Evolutionary conservation across 2,329 filamentous ascomycete species (phyloP).

Genomic region (Fusarium brevicatenulatum): DNA sequence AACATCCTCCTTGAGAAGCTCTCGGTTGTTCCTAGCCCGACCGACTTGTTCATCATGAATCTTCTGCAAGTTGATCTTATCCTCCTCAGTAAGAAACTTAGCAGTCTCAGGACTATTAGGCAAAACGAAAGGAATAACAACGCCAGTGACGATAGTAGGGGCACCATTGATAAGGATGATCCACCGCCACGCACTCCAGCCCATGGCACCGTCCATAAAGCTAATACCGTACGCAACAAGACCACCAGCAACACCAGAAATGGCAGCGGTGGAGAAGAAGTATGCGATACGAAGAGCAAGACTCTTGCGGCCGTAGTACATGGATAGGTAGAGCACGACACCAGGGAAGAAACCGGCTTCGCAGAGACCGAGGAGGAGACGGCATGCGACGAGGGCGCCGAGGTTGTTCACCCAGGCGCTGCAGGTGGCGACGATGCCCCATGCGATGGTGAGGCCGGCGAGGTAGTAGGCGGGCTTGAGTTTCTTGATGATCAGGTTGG

Average conservation of each 20-base stretch:
- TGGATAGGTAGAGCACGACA: conserved; percentile 64
- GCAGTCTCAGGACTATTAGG: conserved; percentile 69
- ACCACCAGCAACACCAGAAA: conserved; percentile 72
- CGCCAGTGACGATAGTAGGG: conserved; percentile 58
- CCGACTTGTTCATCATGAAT: conserved; percentile 61
- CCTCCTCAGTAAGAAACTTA: conserved; percentile 33
- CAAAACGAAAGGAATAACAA: conserved; percentile 64
- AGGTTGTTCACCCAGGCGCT: conserved; percentile 58
- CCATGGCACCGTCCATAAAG: conserved; percentile 68
- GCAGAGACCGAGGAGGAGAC: conserved; percentile 47
- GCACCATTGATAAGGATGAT: conserved; percentile 67
- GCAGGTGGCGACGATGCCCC: conserved; percentile 56
- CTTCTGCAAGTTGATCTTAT: conserved; percentile 60
- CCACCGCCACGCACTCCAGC: conserved; percentile 73
- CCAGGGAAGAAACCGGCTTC: conserved; percentile 63
- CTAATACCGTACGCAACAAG: conserved; percentile 72
- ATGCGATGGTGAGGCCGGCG: conserved; percentile 54
- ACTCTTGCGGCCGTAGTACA: conserved; percentile 71
- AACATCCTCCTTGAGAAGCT: conserved; percentile 42
- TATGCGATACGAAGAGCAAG: conserved; percentile 71
- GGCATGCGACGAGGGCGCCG: conserved; percentile 56
- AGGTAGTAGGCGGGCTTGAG: conserved; percentile 61
- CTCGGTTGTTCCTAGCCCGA: conserved; percentile 26
- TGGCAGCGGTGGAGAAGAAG: conserved; percentile 67
- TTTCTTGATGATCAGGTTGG: conserved; percentile 50